Conservation (phyloP, 805 yeast genomes). For the Phaffomyces antillensis region DNA sequence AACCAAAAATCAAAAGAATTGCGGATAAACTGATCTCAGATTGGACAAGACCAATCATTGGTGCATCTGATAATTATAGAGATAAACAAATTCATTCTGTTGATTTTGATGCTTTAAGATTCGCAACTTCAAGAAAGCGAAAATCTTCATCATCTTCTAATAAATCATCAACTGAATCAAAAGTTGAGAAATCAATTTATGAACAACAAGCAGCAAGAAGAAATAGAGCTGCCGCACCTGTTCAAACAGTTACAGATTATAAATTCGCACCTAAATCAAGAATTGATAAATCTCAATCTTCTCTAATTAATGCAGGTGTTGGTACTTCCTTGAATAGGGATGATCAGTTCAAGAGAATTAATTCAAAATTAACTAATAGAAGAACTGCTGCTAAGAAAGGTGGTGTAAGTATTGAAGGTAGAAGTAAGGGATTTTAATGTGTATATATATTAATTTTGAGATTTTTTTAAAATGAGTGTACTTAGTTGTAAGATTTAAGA, state of each 20-base stretch:
- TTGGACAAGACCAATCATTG: conserved; percentile 98
- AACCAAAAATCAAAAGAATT: conserved; percentile 73
- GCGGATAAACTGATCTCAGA: conserved; percentile 91
- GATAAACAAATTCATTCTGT: conserved; percentile 70
- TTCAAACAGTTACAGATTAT: conserved; percentile 80
- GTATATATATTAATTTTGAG: background rate
- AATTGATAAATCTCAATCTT: conserved; percentile 33
- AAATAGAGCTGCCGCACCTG: conserved; percentile 95
- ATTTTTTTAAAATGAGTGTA: no score
- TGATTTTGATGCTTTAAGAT: conserved; percentile 47
- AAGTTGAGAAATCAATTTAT: conserved; percentile 53
- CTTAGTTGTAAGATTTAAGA: no score
- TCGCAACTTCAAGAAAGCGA: conserved; percentile 10
- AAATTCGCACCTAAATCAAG: conserved; percentile 83
- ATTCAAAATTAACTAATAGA: conserved; percentile 30
- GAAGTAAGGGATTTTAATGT: conserved; percentile 11
- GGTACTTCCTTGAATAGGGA: conserved; percentile 51
- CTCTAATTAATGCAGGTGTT: conserved; percentile 35
- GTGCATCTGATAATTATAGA: conserved; percentile 89
- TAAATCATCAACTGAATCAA: conserved; percentile 11
- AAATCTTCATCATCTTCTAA: background rate
- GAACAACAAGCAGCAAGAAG: conserved; percentile 89
- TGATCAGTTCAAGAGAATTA: conserved; percentile 77
- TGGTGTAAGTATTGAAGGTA: conserved; percentile 67
- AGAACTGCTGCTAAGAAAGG: conserved; percentile 39